These are phyloP conservation scores for Zoysia japonica DNA, from an alignment of 176 grass and related monocot species.

Conservation along the genomic window DNA sequence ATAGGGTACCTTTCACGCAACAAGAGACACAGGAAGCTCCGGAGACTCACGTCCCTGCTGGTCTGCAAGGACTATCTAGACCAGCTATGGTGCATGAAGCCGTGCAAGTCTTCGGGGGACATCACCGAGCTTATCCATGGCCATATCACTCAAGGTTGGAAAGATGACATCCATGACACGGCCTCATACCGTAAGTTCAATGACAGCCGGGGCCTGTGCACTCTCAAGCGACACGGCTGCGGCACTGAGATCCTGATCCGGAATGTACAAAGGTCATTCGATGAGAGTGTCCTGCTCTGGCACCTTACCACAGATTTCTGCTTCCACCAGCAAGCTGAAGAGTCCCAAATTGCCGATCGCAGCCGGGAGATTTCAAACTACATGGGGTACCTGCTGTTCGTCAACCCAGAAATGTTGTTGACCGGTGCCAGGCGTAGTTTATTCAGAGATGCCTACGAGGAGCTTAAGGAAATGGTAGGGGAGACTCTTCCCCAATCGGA, in stretches of 20 bases:
- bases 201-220: not conserved
- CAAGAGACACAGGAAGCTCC: not conserved
- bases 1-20: not conserved
- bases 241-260: no score
- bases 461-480: not conserved
- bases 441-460: not conserved
- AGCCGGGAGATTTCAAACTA: no score
- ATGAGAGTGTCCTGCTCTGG: conserved; percentile 18
- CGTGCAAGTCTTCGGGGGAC: not conserved
- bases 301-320: conserved; percentile 28
- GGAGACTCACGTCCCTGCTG: not conserved
- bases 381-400: no score
- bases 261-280: not conserved
- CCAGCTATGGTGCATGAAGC: not conserved
- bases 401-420: no score
- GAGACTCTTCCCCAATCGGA: no score
- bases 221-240: not conserved
- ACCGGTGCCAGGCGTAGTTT: not conserved
- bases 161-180: not conserved
- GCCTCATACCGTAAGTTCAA: not conserved
- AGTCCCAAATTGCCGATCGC: no score
- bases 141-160: not conserved
- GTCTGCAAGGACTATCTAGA: not conserved
- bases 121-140: not conserved
- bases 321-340: not conserved